Evolutionary conservation across 805 yeast species (phyloP), one percentile per base, ranked within the genome.

Genomic region (Geotrichum ghanense): DNA sequence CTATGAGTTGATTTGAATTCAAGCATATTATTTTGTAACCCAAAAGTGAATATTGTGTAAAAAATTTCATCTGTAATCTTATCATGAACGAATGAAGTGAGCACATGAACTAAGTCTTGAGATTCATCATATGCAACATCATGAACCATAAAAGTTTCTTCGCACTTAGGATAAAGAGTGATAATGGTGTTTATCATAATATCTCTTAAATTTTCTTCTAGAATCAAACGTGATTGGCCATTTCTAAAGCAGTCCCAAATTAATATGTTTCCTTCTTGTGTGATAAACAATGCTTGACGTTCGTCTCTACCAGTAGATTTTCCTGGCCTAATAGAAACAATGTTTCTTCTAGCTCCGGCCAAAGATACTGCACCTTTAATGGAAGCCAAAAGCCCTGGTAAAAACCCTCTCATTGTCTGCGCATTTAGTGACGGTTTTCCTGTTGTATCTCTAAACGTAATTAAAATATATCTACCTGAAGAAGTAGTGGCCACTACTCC

Each of bases 401-500:
- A 53, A 2, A 54, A 45, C 6, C 61, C 58, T 2, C 55, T 53
- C 62, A 66, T 55, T 0, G 53, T 48, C 3, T 47, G 40, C 17
- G 53, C 52, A 1, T 46, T 9, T 9, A 66, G 43, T 2, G 58
- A 56, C 1, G 84, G 78, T 54, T 77, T 80, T 25, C 94, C 90
- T 27, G 75, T 69, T 42, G 75, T 69, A 60, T 87, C 92, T 50
- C 82, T 74, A 25, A 88, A 65, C 0, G 80, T 68, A 2, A 86
- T 57, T 40, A 84, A 67, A 3, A 81, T 60, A 40, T 81, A 75
- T 50, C 89, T 69, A 21, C 86, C 86, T 50, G 74, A 66, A 2
- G 83, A 75, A 0, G 96, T 86, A 5, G 87, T 75, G 6, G 82
- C 57, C 0, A 81, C 69, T 3, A 86, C 68, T 1, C 95, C 95